Percentiles rank a stretch among this genome's conserved stretches.
Conservation (phyloP, 2,329 filamentous ascomycete genomes). For the Colletotrichum sp. region DNA sequence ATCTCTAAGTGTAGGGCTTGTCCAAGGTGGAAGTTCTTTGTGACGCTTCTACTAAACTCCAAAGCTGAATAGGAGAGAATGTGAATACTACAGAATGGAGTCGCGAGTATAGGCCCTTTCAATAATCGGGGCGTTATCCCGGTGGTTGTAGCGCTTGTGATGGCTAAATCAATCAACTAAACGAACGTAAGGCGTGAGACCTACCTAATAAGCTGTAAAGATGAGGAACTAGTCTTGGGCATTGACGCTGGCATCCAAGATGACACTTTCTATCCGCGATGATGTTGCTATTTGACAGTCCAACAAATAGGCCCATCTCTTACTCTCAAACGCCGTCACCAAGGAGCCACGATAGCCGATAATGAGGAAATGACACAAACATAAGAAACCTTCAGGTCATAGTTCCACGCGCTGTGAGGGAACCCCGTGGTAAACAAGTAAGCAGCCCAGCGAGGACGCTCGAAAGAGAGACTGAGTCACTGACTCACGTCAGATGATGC, state of each 20-base stretch:
- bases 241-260: neutral
- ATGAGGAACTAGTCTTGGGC: neutral
- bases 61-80: neutral
- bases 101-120: fast-evolving
- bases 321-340: neutral
- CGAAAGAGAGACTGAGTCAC: neutral
- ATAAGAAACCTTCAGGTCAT: neutral
- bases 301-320: neutral
- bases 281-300: too few relatives aligned
- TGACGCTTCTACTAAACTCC: neutral
- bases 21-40: neutral
- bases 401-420: neutral
- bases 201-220: neutral
- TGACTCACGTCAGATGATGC: neutral
- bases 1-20: neutral
- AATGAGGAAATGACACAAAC: neutral
- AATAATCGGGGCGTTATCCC: neutral
- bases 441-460: neutral
- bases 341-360: neutral
- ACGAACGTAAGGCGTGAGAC: neutral
- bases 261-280: neutral
- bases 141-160: neutral
- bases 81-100: neutral
- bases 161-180: neutral
- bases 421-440: neutral